Base-by-base conservation (phyloP, 352 stramenopile species). In the Pythium rhizo-oryzae region DNA sequence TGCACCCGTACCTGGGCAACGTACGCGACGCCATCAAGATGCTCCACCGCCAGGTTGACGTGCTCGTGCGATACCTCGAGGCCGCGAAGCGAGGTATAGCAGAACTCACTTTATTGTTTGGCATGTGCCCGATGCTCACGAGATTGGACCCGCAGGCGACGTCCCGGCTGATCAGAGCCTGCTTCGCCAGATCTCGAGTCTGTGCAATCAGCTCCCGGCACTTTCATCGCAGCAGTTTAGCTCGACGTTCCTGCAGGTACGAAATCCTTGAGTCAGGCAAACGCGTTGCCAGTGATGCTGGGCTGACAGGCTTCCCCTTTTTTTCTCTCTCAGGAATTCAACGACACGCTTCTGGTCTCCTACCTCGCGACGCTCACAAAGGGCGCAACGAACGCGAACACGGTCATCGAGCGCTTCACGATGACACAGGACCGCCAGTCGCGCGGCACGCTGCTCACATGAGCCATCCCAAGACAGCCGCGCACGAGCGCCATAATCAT, bases 341-440 rank as follows among this genome's bases (percentile, higher is more conserved):
- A 96, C 65, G 86, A 96, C 65, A 80, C 89, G 58, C 70, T 92
- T 6, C 62, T 95, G 61, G 82, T 96, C 23, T 83, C 85, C 51
- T 96, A 96, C 74, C 70, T 96, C 51, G 87, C 89, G 21, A 85
- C 83, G 28, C 75, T 96, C 52, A 96, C 89, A 28, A 96, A 96
- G 65, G 89, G 85, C 15, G 79, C 85, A 9, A 84, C 83, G 19
- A 91, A 87, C 62, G 76, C 83, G 33, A 94, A 94, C 63, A 89
- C 85, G 5, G 75, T 96, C 23, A 81, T 94, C 30, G 84, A 94
- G 62, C 87, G 87, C 52, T 94, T 96, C 70, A 70, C 83, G 1
- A 68, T 76, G 37, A 90, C 84, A 25, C 84, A 92, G 52, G 86
- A 93, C n/a, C 85, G 84, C 21, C 81, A 86, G 61, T 71, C 84